A percentile compares a stretch with the other conserved stretches of the same genome.
These are phyloP conservation scores for Coemansia sp. DNA, from an alignment of 192 early-diverging fungal species.

Conservation along the genomic window DNA sequence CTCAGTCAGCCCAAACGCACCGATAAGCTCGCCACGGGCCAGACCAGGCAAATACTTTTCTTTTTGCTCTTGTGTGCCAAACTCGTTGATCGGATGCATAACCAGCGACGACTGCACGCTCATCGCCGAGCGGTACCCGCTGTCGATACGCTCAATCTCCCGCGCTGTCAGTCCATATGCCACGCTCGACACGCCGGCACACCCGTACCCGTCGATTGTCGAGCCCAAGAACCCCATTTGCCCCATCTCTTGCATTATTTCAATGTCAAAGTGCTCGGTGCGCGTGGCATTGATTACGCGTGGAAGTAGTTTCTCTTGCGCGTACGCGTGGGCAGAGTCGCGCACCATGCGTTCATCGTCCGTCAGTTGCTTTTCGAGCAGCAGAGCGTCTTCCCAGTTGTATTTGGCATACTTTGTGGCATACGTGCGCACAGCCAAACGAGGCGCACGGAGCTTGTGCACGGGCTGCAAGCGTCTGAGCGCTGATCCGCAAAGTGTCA, in stretches of 20 bases:
- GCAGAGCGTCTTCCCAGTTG: conserved; percentile 84
- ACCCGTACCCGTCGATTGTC: conserved; percentile 95
- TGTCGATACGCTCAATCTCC: conserved; percentile 94
- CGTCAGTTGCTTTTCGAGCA: conserved; percentile 79
- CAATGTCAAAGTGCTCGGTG: conserved; percentile 82
- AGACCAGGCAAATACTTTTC: conserved; percentile 89
- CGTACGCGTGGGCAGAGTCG: conserved; percentile 82
- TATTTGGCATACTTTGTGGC: conserved; percentile 65
- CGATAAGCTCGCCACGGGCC: conserved; percentile 84
- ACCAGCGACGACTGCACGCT: conserved; percentile 98
- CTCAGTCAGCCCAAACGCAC: conserved; percentile 95
- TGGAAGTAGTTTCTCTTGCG: conserved; percentile 84
- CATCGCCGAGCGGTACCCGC: conserved; percentile 97
- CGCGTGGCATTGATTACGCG: conserved; percentile 84
- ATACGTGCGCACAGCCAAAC: conserved; percentile 20
- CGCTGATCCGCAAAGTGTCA: not conserved
- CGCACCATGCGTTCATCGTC: conserved; percentile 87
- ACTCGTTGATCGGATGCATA: conserved; percentile 97
- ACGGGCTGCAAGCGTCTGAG: not conserved
- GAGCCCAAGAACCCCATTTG: conserved; percentile 88
- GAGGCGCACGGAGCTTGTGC: not conserved
- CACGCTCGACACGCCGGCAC: conserved; percentile 94
- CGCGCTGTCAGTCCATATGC: conserved; percentile 95
- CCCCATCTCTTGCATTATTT: conserved; percentile 94
- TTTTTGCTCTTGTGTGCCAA: conserved; percentile 84